These are phyloP conservation scores for Fusarium bulbicola DNA, from an alignment of 2,329 filamentous ascomycete species.

Conservation along the genomic window DNA sequence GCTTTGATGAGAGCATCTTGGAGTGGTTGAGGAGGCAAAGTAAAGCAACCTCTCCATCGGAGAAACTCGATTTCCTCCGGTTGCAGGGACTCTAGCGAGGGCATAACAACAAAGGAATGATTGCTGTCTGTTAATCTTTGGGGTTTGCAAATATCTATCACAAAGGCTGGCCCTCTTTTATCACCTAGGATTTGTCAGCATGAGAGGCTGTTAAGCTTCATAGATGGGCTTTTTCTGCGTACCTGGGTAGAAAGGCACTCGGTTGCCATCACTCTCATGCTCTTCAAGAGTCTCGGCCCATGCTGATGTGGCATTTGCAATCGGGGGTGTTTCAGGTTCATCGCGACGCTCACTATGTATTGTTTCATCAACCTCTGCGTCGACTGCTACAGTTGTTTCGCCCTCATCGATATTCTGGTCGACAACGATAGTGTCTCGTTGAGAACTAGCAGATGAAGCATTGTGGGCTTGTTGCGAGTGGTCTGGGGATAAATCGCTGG, in stretches of 20 bases:
- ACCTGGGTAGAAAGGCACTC: not conserved
- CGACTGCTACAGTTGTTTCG: not conserved
- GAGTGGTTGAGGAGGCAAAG: not conserved
- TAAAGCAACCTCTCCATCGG: not conserved
- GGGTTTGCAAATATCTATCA: not conserved
- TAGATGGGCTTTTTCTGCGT: accelerated
- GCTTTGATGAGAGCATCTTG: not conserved
- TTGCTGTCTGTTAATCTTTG: not conserved
- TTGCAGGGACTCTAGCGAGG: not conserved
- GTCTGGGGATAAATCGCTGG: not conserved
- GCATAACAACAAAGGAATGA: not conserved
- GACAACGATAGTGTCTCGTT: not conserved
- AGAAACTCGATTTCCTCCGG: not conserved
- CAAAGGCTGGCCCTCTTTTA: not conserved
- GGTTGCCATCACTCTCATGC: not conserved
- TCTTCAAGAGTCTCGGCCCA: not conserved
- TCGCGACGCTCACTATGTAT: accelerated
- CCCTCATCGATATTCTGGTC: not conserved
- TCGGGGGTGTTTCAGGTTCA: not conserved
- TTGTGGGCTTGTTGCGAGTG: not conserved
- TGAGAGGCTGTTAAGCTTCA: accelerated
- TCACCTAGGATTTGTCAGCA: not conserved
- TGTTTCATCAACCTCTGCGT: not conserved
- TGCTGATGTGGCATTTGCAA: not conserved
- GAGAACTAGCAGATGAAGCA: not conserved